Evolutionary conservation across 768 basidiomycete species (phyloP).

Genomic region (Panellus pusillus): DNA sequence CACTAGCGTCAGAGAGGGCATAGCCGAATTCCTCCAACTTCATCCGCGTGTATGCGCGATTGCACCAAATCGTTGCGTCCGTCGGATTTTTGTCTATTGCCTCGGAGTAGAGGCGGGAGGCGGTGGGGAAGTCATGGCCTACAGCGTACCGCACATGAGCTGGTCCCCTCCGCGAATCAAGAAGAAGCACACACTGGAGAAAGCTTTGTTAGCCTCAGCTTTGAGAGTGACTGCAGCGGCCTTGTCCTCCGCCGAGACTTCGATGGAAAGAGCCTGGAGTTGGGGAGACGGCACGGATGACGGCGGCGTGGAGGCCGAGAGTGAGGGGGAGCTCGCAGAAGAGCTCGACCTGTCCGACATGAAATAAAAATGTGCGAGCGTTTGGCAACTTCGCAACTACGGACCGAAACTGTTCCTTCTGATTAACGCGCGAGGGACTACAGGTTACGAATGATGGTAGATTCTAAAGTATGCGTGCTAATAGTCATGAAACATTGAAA

Average conservation of each 20-base stretch:
- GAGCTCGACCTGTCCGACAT: conserved; percentile 26
- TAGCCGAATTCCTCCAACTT: conserved; percentile 94
- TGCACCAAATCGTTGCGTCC: conserved; percentile 92
- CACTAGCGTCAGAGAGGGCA: conserved; percentile 85
- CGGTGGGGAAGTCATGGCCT: conserved; percentile 75
- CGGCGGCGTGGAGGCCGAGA: conserved; percentile 47
- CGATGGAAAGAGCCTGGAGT: conserved; percentile 43
- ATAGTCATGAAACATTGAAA: not conserved
- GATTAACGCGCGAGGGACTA: not conserved
- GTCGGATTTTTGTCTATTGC: conserved; percentile 87
- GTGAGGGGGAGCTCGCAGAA: conserved; percentile 40
- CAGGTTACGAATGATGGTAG: not conserved
- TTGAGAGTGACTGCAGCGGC: conserved; percentile 73
- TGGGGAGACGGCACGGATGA: conserved; percentile 64
- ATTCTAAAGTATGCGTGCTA: not conserved
- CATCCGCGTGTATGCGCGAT: conserved; percentile 89
- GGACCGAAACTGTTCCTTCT: no score
- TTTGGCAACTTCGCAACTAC: no score
- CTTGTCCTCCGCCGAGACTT: conserved; percentile 69
- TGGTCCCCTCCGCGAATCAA: not conserved
- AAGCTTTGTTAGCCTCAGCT: conserved; percentile 85
- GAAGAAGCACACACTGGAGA: conserved; percentile 51
- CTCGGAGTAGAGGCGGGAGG: conserved; percentile 76
- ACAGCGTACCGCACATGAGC: conserved; percentile 2
- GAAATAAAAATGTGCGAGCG: conserved; percentile 11